Percentiles rank a stretch among this genome's conserved stretches.
phyloP scores from a whole-genome alignment of 2,329 filamentous ascomycete genomes.

The Chaetomium strumarium region DNA sequence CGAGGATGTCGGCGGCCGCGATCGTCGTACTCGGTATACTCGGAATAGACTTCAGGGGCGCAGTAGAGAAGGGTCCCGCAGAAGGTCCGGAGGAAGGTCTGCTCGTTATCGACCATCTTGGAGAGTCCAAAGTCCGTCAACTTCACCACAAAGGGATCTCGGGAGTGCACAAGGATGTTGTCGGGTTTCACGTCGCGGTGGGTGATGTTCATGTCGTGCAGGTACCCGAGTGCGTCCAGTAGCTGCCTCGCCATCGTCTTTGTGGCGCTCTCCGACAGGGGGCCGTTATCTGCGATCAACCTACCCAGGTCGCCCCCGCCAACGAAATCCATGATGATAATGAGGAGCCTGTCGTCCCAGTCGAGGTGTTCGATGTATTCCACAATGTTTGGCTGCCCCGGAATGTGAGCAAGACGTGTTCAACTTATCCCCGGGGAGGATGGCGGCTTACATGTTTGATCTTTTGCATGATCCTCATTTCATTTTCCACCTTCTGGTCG shows the following conservation, averaged over 20 bases:
- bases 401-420: slow-evolving; percentile 4
- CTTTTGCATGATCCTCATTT: slow-evolving; percentile 91
- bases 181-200: slow-evolving; percentile 99
- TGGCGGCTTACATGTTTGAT: slow-evolving; percentile 65
- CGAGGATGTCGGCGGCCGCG: slow-evolving; percentile 57
- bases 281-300: slow-evolving; percentile 55
- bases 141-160: slow-evolving; percentile 74
- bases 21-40: slow-evolving; percentile 63
- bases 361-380: slow-evolving; percentile 86
- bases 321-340: slow-evolving; percentile 96
- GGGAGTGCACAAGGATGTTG: slow-evolving; percentile 79
- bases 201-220: slow-evolving; percentile 84
- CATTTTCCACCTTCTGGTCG: slow-evolving; percentile 89
- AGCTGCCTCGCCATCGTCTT: slow-evolving; percentile 70
- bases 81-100: slow-evolving; percentile 92
- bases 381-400: slow-evolving; percentile 71
- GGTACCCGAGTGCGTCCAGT: slow-evolving; percentile 74
- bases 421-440: background rate
- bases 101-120: slow-evolving; percentile 83
- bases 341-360: slow-evolving; percentile 73
- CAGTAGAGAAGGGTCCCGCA: slow-evolving; percentile 95
- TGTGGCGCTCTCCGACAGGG: slow-evolving; percentile 62
- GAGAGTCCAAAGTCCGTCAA: slow-evolving; percentile 95
- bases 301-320: slow-evolving; percentile 75
- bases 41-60: slow-evolving; percentile 90